Conservation (phyloP, 2,329 filamentous ascomycete species). For the Keithomyces neogunnii region DNA sequence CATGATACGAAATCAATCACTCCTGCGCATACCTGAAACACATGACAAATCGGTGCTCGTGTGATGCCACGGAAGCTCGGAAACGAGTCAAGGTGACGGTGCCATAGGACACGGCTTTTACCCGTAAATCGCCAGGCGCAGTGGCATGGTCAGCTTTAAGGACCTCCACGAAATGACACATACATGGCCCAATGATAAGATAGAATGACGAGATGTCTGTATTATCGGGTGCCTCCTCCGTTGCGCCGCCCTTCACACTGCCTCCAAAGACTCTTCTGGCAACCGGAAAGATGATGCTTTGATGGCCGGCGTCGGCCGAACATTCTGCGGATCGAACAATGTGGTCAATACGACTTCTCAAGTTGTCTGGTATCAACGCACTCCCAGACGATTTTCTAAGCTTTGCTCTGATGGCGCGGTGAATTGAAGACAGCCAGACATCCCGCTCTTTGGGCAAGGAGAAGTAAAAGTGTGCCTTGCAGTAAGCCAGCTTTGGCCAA, state of each 20-base stretch:
- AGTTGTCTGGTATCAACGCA: conserved; percentile 34
- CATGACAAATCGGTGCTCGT: conserved; percentile 49
- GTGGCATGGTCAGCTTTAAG: conserved; percentile 34
- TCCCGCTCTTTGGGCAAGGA: conserved; percentile 38
- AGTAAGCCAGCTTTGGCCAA: conserved; percentile 35
- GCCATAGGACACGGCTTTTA: conserved; percentile 41
- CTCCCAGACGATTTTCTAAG: conserved; percentile 25
- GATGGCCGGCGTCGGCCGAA: conserved; percentile 15
- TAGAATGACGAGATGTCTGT: conserved; percentile 45
- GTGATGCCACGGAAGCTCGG: conserved; percentile 38
- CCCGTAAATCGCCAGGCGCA: conserved; percentile 36
- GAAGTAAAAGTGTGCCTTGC: conserved; percentile 41
- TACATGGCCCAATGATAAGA: conserved; percentile 43
- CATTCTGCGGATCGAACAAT: conserved; percentile 37
- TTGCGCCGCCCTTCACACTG: conserved; percentile 30
- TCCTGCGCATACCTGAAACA: conserved; percentile 38
- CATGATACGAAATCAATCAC: not conserved
- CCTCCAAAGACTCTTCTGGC: conserved; percentile 36
- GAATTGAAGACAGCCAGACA: conserved; percentile 39
- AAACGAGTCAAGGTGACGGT: conserved; percentile 44
- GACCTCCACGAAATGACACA: conserved; percentile 44
- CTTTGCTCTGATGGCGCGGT: conserved; percentile 30
- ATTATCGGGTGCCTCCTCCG: conserved; percentile 35
- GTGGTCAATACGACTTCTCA: conserved; percentile 36
- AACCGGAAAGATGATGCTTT: conserved; percentile 41